Conservation (phyloP, 2,329 filamentous ascomycete species). For the Thelonectria rubi region DNA sequence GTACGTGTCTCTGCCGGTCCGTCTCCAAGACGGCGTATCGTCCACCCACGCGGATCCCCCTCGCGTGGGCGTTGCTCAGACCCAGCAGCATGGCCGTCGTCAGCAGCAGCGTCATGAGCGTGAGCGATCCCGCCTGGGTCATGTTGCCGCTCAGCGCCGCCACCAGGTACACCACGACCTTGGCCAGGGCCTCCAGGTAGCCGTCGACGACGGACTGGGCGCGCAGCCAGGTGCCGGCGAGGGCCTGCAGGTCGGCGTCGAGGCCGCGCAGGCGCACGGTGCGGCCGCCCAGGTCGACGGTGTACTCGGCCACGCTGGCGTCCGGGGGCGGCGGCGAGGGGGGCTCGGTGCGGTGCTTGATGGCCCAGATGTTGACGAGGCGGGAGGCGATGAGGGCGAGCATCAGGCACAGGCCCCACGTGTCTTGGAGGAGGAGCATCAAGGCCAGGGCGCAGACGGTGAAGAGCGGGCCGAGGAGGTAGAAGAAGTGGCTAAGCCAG, state of each 20-base stretch:
- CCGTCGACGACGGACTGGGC: slow-evolving; percentile 60
- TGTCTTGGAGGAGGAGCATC: slow-evolving; percentile 59
- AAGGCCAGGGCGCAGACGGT: slow-evolving; percentile 55
- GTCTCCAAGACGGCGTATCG: slow-evolving; percentile 50
- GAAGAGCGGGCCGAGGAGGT: slow-evolving; percentile 57
- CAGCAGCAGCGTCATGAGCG: slow-evolving; percentile 61
- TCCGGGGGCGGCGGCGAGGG: slow-evolving; percentile 5
- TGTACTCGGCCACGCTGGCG: slow-evolving; percentile 52
- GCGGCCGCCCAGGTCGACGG: slow-evolving; percentile 62
- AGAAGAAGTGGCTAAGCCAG: slow-evolving; percentile 59
- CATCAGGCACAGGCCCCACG: slow-evolving; percentile 60
- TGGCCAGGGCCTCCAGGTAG: slow-evolving; percentile 62
- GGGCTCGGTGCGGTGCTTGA: slow-evolving; percentile 58
- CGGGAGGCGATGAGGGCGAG: slow-evolving; percentile 62
- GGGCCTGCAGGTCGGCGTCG: slow-evolving; percentile 65
- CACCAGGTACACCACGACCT: slow-evolving; percentile 66
- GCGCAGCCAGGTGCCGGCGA: slow-evolving; percentile 66
- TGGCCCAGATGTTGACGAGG: slow-evolving; percentile 63
- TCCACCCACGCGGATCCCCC: slow-evolving; percentile 61
- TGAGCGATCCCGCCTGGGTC: slow-evolving; percentile 59
- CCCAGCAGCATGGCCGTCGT: slow-evolving; percentile 62
- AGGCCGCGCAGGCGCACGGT: slow-evolving; percentile 63
- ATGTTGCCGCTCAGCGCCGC: slow-evolving; percentile 65
- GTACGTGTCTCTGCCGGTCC: slow-evolving; percentile 9
- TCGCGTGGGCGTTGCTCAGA: slow-evolving; percentile 61